Evolutionary conservation across 495 filamentous ascomycete species (phyloP), one percentile per base, ranked within the genome.

Genomic region (Cercophora scortea): DNA sequence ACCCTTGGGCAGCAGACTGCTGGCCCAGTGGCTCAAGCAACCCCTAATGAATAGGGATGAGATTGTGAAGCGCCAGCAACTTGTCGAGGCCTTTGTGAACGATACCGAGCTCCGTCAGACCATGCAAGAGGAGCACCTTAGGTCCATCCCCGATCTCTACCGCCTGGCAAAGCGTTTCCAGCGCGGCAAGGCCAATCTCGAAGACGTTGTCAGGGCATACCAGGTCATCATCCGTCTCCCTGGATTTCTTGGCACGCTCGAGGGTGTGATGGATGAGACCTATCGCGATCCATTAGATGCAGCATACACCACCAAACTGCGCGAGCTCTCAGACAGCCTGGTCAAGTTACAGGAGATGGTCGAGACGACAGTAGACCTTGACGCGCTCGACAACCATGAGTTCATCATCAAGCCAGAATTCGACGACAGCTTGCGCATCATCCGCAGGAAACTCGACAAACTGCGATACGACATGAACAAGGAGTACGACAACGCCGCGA

Each of bases 351-450:
- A 93, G 58, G 93, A 99, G 62, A 95, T 99, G 89, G 94, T 99
- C 11, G 93, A 99, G 69, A 96, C 93, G 2, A 97, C 93, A 0
- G 92, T 99, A 47, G 93, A 99, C 60, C 82, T 99, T 0, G 89
- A 94, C 49, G 93, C 93, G 7, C 78, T 97, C 40, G 92, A 97
- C 54, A 91, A 93, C 62, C 93, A 99, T 63, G 93, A 99, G 68
- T 99, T 91, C 67, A 90, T 94, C 60, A 97, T 99, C 75, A 99
- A 97, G 70, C 90, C 93, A 1, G 94, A 97, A 61, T 99, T 96
- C 54, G 94, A 96, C 58, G 93, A 97, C 32, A 78, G 85, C 47
- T 74, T 99, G 12, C 83, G 87, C 18, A 84, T 89, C 34, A 91
- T 99, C 61, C 82, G 89, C 9, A 95, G 88, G 69, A 89, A 87